Conservation (phyloP, 1,284 basidiomycete genomes). For the Mycena citricolor region DNA sequence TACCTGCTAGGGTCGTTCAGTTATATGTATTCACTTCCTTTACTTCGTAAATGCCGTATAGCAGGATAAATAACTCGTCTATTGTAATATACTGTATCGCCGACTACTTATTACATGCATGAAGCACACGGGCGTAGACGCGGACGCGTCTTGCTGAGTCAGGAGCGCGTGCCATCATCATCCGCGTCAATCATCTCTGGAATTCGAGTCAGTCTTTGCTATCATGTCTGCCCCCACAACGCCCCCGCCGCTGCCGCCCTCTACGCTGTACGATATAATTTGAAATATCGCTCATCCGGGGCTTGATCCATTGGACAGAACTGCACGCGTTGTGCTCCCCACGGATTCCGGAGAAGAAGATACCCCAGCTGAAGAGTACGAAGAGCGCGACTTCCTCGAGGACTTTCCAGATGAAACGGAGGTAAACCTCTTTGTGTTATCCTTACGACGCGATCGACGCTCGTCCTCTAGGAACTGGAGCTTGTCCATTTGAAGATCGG, state of each 20-base stretch:
- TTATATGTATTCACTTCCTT: neutral
- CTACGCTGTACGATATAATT: too few relatives aligned
- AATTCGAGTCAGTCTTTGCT: too few relatives aligned
- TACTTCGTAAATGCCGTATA: slow-evolving; percentile 11
- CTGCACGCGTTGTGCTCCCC: slow-evolving; percentile 49
- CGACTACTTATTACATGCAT: neutral
- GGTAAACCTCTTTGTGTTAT: slow-evolving; percentile 39
- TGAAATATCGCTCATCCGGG: too few relatives aligned
- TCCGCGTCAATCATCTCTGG: slow-evolving; percentile 1
- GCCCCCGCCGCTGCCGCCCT: neutral
- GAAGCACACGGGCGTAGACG: neutral
- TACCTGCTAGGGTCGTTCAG: neutral
- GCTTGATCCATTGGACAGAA: slow-evolving; percentile 19
- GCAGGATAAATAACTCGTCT: slow-evolving; percentile 20
- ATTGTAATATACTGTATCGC: slow-evolving; percentile 7
- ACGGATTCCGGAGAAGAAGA: slow-evolving; percentile 46
- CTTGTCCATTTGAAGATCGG: slow-evolving; percentile 83
- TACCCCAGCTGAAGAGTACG: slow-evolving; percentile 35
- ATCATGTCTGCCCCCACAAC: too few relatives aligned
- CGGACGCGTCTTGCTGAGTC: slow-evolving; percentile 8
- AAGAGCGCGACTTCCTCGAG: slow-evolving; percentile 49
- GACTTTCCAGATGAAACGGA: slow-evolving; percentile 68
- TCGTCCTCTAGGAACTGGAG: slow-evolving; percentile 84
- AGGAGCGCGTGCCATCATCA: slow-evolving; percentile 8
- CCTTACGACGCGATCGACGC: slow-evolving; percentile 15